Evolutionary conservation across 495 filamentous ascomycete species (phyloP), one percentile per base, ranked within the genome.

Genomic region (Aspergillus conjunctus): DNA sequence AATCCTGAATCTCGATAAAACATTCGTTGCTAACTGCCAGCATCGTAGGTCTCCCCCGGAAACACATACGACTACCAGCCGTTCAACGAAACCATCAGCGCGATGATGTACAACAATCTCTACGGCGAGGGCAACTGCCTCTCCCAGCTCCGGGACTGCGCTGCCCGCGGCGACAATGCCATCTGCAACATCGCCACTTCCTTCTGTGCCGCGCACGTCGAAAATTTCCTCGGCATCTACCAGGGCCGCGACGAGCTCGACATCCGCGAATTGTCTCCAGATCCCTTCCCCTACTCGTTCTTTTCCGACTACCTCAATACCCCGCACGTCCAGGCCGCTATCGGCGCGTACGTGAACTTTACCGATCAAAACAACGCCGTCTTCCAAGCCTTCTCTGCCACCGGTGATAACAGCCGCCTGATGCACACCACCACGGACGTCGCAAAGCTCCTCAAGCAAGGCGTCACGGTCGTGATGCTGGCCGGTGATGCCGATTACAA

Each of bases 401-500:
- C 85, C 0, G 85, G 86, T 3, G 83, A 86, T 64, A 83, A 87
- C 65, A 73, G 77, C 37, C 79, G 83, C 3, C 77, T 81, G 58
- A 70, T 68, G 56, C 72, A 75, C 2, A 84, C 83, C 0, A 74
- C 83, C 26, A 73, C 80, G 51, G 83, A 74, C 22, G 65, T 85
- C 39, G 66, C 70, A 17, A 75, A 76, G 49, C 67, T 88, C 37
- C 48, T 88, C n/a, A 58, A 77, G 6, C 75, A 74, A 15, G 77
- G 76, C n/a, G 68, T 87, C 22, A 81, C 79, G 18, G 80, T 87
- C 0, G 72, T 75, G 37, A 70, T 85, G 71, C 86, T 83, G 63
- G 79, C 79, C 37, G 86, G 86, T 14, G 86, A 88, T 69, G 84
- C 83, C 18, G 85, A 88, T 66, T 89, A 82, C 70, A 85, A 81